Conservation (phyloP, 441 rosid genomes). For the Adansonia madagascariensis region DNA sequence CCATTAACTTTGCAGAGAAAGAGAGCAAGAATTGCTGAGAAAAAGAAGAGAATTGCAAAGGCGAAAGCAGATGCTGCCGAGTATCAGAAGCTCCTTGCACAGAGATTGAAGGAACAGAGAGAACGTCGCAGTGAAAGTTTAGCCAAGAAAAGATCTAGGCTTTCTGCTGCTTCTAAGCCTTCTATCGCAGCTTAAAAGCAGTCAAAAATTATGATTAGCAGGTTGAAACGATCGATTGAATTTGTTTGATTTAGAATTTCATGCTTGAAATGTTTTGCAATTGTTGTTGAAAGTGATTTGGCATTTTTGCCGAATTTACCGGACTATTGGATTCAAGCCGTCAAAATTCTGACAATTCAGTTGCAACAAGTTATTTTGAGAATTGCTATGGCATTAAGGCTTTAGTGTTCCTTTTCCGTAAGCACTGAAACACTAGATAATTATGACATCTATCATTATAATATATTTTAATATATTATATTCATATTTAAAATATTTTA, state of each 20-base stretch:
- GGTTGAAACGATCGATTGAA: background rate
- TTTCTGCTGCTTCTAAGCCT: constrained; percentile 54
- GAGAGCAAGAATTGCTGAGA: constrained; percentile 49
- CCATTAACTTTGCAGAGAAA: constrained; percentile 59
- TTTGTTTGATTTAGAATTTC: constrained; percentile 5
- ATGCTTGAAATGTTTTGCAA: background rate
- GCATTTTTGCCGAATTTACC: background rate
- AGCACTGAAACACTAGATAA: too few species aligned
- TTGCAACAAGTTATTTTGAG: too few species aligned
- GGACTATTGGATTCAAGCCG: background rate
- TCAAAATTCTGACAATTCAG: background rate
- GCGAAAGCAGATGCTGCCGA: constrained; percentile 58
- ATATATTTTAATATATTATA: too few species aligned
- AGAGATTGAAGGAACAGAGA: constrained; percentile 56
- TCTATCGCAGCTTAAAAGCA: constrained; percentile 35
- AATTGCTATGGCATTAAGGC: too few species aligned
- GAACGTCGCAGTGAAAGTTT: constrained; percentile 55
- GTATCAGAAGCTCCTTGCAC: constrained; percentile 54
- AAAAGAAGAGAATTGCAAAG: constrained; percentile 55
- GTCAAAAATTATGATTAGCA: background rate
- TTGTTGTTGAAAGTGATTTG: background rate
- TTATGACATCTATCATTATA: too few species aligned
- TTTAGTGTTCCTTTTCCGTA: too few species aligned
- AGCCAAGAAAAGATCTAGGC: constrained; percentile 54
- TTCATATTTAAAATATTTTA: too few species aligned